phyloP scores from a whole-genome alignment of 1,284 basidiomycete species.

The Trichosporon faecale region DNA sequence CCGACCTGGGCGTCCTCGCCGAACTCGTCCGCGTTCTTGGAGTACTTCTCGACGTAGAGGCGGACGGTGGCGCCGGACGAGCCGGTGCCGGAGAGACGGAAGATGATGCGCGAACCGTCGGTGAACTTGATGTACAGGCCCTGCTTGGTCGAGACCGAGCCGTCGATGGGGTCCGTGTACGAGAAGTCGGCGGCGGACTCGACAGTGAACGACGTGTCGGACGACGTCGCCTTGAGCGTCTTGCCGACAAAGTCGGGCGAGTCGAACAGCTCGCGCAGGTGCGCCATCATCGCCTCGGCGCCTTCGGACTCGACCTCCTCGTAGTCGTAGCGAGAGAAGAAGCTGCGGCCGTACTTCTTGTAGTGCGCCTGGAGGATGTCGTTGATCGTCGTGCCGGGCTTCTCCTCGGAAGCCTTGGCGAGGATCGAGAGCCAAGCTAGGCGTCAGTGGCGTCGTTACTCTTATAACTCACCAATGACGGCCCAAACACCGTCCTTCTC shows the following conservation, averaged over 20 bases:
- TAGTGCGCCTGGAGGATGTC: constrained; percentile 86
- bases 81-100: constrained; percentile 92
- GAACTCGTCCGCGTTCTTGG: constrained; percentile 74
- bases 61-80: constrained; percentile 91
- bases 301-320: constrained; percentile 92
- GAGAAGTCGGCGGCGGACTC: constrained; percentile 79
- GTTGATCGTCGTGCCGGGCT: constrained; percentile 76
- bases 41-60: constrained; percentile 90
- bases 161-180: constrained; percentile 97
- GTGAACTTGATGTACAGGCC: constrained; percentile 88
- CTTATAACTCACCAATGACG: constrained; percentile 65
- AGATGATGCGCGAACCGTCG: constrained; percentile 91
- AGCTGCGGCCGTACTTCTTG: constrained; percentile 88
- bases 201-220: constrained; percentile 72
- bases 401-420: constrained; percentile 83
- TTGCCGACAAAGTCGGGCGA: constrained; percentile 66
- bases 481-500: constrained; percentile 99
- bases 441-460: not conserved
- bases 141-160: constrained; percentile 89
- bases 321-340: constrained; percentile 99
- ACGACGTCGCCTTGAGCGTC: constrained; percentile 63
- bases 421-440: constrained; percentile 96
- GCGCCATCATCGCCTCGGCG: constrained; percentile 78
- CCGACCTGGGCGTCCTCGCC: constrained; percentile 77
- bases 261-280: constrained; percentile 70